Evolutionary conservation across 495 filamentous ascomycete genomes (phyloP).

Genomic region (Lophium mytilinum): DNA sequence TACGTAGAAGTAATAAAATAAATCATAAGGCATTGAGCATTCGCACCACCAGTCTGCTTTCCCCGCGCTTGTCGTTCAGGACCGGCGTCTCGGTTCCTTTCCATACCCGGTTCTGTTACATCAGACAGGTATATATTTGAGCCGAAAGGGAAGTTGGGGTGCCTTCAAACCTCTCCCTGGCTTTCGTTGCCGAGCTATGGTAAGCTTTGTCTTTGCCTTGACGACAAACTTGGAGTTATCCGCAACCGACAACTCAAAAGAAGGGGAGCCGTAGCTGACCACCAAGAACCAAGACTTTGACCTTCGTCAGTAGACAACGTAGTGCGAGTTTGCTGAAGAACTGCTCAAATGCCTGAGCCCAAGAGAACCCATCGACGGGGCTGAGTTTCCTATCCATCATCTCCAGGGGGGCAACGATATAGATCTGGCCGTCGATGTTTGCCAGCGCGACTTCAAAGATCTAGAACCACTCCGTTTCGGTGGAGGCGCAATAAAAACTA

Average conservation of each 20-base stretch:
- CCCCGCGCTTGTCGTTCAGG: too few relatives aligned
- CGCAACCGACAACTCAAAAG: not conserved
- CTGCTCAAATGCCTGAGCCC: not conserved
- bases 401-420: not conserved
- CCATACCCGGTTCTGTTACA: too few relatives aligned
- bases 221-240: not conserved
- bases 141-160: not conserved
- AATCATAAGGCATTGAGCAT: not conserved
- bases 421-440: not conserved
- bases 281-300: constrained; percentile 4
- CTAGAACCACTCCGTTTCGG: not conserved
- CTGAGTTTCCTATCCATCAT: not conserved
- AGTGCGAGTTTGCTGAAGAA: not conserved
- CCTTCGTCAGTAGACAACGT: not conserved
- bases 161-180: not conserved
- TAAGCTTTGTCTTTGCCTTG: not conserved
- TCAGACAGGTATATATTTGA: not conserved
- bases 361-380: too few relatives aligned
- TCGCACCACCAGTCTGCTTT: too few relatives aligned
- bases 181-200: not conserved
- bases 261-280: not conserved
- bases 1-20: not conserved
- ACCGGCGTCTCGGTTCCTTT: too few relatives aligned
- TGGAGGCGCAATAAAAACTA: not conserved
- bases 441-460: not conserved